Evolutionary conservation across 2,329 filamentous ascomycete species (phyloP).

Genomic region (Cordyceps pruinosa): DNA sequence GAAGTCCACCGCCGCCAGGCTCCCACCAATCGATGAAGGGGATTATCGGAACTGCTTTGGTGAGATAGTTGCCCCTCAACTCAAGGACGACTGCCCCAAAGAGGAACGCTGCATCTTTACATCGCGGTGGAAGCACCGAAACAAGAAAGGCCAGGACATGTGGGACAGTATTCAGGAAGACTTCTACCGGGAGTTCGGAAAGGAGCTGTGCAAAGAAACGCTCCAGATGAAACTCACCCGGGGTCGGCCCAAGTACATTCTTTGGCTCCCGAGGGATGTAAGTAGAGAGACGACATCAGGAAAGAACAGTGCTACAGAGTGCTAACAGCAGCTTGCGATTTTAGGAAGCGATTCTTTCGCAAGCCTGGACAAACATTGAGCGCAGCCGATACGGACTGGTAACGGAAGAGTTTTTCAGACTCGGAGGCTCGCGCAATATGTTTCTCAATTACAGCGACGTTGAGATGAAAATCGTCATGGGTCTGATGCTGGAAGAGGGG

Average conservation of each 20-base stretch:
- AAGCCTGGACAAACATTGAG: conserved; percentile 4
- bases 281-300: conserved; percentile 21
- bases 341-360: not conserved
- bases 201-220: conserved; percentile 38
- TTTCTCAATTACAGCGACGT: conserved; percentile 3
- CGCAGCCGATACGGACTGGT: not conserved
- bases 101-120: conserved; percentile 44
- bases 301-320: not conserved
- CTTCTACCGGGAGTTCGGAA: conserved; percentile 29
- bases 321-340: not conserved
- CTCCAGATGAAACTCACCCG: conserved; percentile 52
- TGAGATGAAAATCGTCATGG: conserved; percentile 1
- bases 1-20: not conserved
- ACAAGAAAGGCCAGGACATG: conserved; percentile 50
- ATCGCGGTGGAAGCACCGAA: conserved; percentile 37
- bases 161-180: conserved; percentile 46
- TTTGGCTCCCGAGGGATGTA: conserved; percentile 46
- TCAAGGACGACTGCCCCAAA: conserved; percentile 39
- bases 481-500: not conserved
- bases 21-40: conserved; percentile 18
- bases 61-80: conserved; percentile 28
- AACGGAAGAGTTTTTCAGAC: not conserved
- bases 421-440: conserved; percentile 10
- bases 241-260: conserved; percentile 40
- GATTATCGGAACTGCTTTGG: conserved; percentile 31